Percentiles rank a stretch among this genome's conserved stretches.
phyloP scores from a whole-genome alignment of 108 stramenopile species.

The Mayamaea pseudoterrestris region DNA sequence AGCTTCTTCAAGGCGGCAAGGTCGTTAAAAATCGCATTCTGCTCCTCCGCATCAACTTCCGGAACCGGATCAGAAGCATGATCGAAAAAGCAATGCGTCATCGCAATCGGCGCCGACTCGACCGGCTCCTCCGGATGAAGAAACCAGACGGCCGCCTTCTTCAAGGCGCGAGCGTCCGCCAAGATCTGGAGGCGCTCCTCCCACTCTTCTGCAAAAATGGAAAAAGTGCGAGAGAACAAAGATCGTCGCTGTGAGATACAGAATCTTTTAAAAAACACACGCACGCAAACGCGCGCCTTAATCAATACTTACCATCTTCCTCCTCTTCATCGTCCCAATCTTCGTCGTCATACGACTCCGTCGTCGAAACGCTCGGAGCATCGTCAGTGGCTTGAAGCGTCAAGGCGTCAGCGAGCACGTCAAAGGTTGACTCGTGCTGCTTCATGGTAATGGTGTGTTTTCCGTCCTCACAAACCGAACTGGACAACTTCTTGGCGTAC shows the following conservation, averaged over 20 bases:
- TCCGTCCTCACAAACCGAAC: too few species aligned
- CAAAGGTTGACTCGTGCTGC: too few species aligned
- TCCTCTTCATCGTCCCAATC: constrained; percentile 32
- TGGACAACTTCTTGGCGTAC: too few species aligned
- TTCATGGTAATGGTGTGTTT: too few species aligned
- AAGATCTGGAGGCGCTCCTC: constrained; percentile 65
- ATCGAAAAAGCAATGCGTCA: constrained; percentile 39
- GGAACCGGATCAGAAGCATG: too few species aligned
- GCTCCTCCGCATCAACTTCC: too few species aligned
- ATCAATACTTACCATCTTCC: constrained; percentile 18
- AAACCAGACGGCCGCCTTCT: constrained; percentile 40
- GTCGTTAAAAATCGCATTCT: constrained; percentile 5
- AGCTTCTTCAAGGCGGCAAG: constrained; percentile 23
- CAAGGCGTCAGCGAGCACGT: too few species aligned
- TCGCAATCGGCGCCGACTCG: constrained; percentile 10
- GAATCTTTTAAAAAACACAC: too few species aligned
- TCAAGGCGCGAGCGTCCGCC: constrained; percentile 44
- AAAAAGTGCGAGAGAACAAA: constrained; percentile 45
- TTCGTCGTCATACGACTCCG: too few species aligned
- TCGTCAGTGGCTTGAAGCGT: too few species aligned
- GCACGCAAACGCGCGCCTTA: background rate
- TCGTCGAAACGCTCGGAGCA: constrained; percentile 18
- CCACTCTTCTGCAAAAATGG: constrained; percentile 32
- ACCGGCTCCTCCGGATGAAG: constrained; percentile 52
- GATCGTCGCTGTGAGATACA: background rate